Percentiles rank a stretch among this genome's conserved stretches.
Evolutionary conservation across 305 asterid species (phyloP).

Genomic region (Plantago lanceolata): DNA sequence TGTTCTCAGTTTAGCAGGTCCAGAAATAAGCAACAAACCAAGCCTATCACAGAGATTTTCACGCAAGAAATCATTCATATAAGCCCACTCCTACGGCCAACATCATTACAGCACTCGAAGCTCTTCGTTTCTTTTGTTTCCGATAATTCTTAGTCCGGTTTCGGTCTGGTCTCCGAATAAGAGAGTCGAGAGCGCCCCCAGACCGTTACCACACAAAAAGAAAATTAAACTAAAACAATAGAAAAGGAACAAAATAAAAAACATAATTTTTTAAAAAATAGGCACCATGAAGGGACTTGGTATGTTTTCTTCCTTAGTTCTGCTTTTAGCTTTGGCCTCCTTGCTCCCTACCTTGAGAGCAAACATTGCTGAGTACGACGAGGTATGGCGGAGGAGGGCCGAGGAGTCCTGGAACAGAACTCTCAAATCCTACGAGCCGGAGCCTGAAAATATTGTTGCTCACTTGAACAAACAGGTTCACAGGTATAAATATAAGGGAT

Average conservation of each 20-base stretch:
- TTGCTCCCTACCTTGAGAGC: slow-evolving; percentile 11
- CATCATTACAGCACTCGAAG: not conserved
- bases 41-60: not conserved
- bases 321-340: slow-evolving; percentile 16
- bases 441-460: slow-evolving; percentile 19
- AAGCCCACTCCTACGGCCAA: not conserved
- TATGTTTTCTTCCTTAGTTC: not conserved
- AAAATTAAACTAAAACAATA: slow-evolving; percentile 3
- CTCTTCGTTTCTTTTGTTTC: not conserved
- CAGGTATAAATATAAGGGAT: slow-evolving; percentile 7
- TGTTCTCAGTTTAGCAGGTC: not conserved
- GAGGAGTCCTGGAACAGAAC: slow-evolving; percentile 22
- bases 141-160: not conserved
- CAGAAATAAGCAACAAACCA: not conserved
- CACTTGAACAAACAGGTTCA: slow-evolving; percentile 21
- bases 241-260: not conserved
- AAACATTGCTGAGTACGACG: slow-evolving; percentile 16
- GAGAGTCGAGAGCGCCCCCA: slow-evolving; percentile 22
- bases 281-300: slow-evolving; percentile 5
- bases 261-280: not conserved
- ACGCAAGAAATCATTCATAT: not conserved
- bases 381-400: slow-evolving; percentile 21
- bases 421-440: slow-evolving; percentile 19
- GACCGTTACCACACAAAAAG: slow-evolving; percentile 26
- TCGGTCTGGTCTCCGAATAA: not conserved